These are phyloP conservation scores for Sporisorium graminicola DNA, from an alignment of 1,284 basidiomycete genomes.

Conservation along the genomic window DNA sequence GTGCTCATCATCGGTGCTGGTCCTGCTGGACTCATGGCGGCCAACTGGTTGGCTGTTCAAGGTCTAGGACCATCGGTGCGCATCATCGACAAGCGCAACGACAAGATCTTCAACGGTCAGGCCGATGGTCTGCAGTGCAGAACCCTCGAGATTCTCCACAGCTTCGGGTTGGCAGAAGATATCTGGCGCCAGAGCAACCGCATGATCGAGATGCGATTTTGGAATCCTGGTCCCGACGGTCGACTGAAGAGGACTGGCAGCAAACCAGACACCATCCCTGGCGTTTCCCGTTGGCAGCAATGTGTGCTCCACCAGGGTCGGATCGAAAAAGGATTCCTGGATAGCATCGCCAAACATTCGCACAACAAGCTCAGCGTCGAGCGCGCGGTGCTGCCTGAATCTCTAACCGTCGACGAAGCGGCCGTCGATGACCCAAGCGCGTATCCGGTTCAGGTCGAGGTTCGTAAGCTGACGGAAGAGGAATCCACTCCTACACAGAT, in stretches of 20 bases:
- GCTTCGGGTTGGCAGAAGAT: constrained; percentile 33
- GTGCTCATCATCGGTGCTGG: constrained; percentile 73
- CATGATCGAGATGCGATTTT: constrained; percentile 44
- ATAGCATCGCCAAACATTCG: constrained; percentile 30
- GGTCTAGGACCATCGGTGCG: constrained; percentile 30
- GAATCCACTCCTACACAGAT: constrained; percentile 37
- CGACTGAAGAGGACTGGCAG: constrained; percentile 24
- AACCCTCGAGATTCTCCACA: constrained; percentile 39
- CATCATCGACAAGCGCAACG: constrained; percentile 46
- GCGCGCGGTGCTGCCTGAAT: constrained; percentile 29
- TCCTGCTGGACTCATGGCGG: constrained; percentile 33
- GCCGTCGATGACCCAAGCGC: constrained; percentile 20
- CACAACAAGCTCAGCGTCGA: constrained; percentile 26
- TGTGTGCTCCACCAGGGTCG: constrained; percentile 42
- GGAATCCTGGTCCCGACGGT: constrained; percentile 41
- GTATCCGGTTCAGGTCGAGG: constrained; percentile 24
- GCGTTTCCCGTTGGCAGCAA: constrained; percentile 43
- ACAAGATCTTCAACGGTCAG: constrained; percentile 43
- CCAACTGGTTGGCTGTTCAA: constrained; percentile 37
- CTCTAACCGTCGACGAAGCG: constrained; percentile 23
- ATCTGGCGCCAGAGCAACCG: constrained; percentile 42
- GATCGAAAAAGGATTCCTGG: constrained; percentile 36
- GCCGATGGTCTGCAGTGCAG: constrained; percentile 47
- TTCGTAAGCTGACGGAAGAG: constrained; percentile 31
- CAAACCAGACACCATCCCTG: constrained; percentile 38